These are phyloP conservation scores for Letharia columbiana DNA, from an alignment of 495 filamentous ascomycete species.

Conservation along the genomic window DNA sequence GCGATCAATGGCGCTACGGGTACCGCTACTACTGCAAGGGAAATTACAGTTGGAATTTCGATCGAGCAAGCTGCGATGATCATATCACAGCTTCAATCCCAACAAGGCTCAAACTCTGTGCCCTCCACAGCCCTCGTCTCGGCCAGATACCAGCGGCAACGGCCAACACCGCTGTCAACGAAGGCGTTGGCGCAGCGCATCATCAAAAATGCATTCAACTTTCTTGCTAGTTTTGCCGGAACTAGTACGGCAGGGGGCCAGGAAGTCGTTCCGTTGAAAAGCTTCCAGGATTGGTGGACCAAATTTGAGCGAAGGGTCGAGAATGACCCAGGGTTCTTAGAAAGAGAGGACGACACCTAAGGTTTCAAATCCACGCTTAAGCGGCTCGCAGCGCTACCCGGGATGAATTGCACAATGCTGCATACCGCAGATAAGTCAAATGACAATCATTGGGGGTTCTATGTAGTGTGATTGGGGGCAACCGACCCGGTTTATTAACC, in stretches of 20 bases:
- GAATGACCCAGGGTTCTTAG: constrained; percentile 80
- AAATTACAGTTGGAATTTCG: constrained; percentile 68
- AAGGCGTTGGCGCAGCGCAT: constrained; percentile 82
- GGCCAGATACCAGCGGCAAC: constrained; percentile 27
- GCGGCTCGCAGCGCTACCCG: neutral
- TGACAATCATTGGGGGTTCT: neutral
- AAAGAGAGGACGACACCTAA: constrained; percentile 54
- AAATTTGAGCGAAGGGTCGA: constrained; percentile 90
- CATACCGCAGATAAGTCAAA: neutral
- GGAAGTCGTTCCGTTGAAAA: constrained; percentile 81
- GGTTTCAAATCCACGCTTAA: neutral
- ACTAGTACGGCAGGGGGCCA: constrained; percentile 42
- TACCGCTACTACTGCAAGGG: constrained; percentile 24
- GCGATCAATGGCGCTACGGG: constrained; percentile 15
- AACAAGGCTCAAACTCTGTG: constrained; percentile 38
- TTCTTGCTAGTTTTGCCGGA: constrained; percentile 76
- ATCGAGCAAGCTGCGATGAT: constrained; percentile 70
- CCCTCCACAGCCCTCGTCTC: constrained; percentile 32
- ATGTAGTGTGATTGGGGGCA: neutral
- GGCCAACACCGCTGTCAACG: constrained; percentile 41
- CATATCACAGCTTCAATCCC: constrained; percentile 52
- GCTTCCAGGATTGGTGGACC: constrained; percentile 93
- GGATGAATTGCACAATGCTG: neutral
- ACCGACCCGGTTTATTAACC: neutral
- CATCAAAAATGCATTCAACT: constrained; percentile 96